These are phyloP conservation scores for Sarocladiaceae sp. DNA, from an alignment of 2,329 filamentous ascomycete genomes.

Conservation along the genomic window DNA sequence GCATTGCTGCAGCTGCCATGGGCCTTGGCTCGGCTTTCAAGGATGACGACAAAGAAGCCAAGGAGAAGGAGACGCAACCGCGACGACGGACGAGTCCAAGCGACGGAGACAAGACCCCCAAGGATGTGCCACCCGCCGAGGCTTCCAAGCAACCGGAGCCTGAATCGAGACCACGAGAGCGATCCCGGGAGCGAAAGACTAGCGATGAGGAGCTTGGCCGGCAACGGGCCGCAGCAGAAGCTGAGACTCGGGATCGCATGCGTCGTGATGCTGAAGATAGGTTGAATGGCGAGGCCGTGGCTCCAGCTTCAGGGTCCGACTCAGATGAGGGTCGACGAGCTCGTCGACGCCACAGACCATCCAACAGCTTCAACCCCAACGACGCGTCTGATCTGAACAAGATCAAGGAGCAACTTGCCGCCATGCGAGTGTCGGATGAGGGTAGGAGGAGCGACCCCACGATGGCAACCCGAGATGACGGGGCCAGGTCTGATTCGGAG, in stretches of 20 bases:
- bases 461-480: background rate
- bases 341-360: constrained; percentile 32
- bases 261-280: constrained; percentile 35
- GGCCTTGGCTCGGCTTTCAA: constrained; percentile 33
- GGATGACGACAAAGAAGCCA: constrained; percentile 34
- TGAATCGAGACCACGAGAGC: background rate
- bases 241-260: constrained; percentile 23
- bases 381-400: constrained; percentile 45
- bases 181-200: constrained; percentile 1
- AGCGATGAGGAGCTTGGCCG: background rate
- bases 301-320: constrained; percentile 26
- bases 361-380: constrained; percentile 47
- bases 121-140: constrained; percentile 7
- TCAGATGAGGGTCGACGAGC: constrained; percentile 37
- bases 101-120: constrained; percentile 22
- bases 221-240: constrained; percentile 6
- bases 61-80: constrained; percentile 17
- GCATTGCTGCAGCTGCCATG: constrained; percentile 44
- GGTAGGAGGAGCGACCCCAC: background rate
- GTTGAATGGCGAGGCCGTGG: constrained; percentile 29
- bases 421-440: constrained; percentile 24
- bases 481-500: constrained; percentile 12
- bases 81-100: constrained; percentile 25
- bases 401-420: constrained; percentile 46
- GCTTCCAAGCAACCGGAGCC: background rate